Evolutionary conservation across 176 grass and related monocot species (phyloP), one percentile per base, ranked within the genome.

Genomic region (Hyparrhenia diplandra): DNA sequence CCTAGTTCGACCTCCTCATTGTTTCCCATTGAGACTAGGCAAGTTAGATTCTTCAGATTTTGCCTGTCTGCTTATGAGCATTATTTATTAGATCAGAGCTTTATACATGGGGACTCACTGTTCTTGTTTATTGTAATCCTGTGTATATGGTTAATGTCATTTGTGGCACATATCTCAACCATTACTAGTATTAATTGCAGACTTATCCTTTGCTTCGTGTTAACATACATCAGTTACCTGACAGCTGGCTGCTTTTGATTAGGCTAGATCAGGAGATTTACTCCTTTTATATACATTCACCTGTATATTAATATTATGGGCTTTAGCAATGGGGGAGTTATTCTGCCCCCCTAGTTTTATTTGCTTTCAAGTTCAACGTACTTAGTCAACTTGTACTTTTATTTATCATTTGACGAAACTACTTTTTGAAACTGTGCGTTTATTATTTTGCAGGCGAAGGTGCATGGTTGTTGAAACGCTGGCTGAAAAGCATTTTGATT

Each of bases 401-500:
- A 20, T 71, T 58, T 72, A 30, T 77, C 63, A 57, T 5, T 62
- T 71, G 13, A 63, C 65, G 25, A 42, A 42, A 35, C 67, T 69
- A 27, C 11, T 49, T 39, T 13, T 79, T 68, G 13, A 69, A 71
- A 23, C 36, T 68, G 30, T 84, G 23, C 27, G 21, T 27, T 77
- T 61, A 46, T 83, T 73, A 21, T 80, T 84, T 85, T 86, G 74
- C 86, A 98, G 92, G 92, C 90, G 95, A 79, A 92, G 95, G 31
- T 98, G 95, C 70, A 81, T 82, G 54, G 90, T 98, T 87, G 95
- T 91, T 58, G 95, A 98, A 88, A 86, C 88, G 42, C 76, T 98
- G 71, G 88, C 95, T 67, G 92, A 98, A 82, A 98, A 98, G 76
- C 88, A 93, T 93, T 98, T 98, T 87, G 86, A 98, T 78, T 87